Evolutionary conservation across 441 rosid species (phyloP), one percentile per base, ranked within the genome.

Genomic region (Pelargonium australe): DNA sequence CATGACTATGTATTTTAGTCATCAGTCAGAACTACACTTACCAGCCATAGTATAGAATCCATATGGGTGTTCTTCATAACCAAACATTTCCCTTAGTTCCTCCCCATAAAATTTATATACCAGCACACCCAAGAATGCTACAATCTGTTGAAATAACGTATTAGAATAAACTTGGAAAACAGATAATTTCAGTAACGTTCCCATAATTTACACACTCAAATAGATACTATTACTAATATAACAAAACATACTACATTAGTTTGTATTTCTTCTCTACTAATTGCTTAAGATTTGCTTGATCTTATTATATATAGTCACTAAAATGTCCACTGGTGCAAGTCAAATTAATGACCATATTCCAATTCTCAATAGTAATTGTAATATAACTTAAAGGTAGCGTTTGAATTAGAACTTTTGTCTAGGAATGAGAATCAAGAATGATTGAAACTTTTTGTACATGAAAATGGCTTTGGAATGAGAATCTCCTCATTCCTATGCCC

Each of bases 1-100:
- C 64, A 11, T 8, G 11, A 25, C 25, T 60, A 37, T 40, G 25
- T 25, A 28, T 49, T 5, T 12, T 12, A 28, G 55, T 44, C 55
- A 57, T 43, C 41, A 12, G 57, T 14, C 37, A 70, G 16, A 31
- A 49, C 43, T 40, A 1, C 63, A 49, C 77, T 65, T 85, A 95
- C 99, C 99, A 72, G 95, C 96, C 89, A 95, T 88, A 12, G 96
- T 88, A 75, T 95, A 95, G 79, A 95, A 95, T 14, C 92, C 99
- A 77, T 90, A 92, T 20, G 99, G 99, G 82, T 95, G 99, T 72
- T 95, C 98, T 69, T 92, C 99, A 63, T 92, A 95, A 75, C 97
- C 99, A 76, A 95, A 95, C 96, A 95, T 95, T 80, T 95, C 99
- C 63, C 97, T 88, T 65, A 95, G 83, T 76, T 95, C 99, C 72